These are phyloP conservation scores for Trichosporon sp. DNA, from an alignment of 1,284 basidiomycete species.

Conservation along the genomic window DNA sequence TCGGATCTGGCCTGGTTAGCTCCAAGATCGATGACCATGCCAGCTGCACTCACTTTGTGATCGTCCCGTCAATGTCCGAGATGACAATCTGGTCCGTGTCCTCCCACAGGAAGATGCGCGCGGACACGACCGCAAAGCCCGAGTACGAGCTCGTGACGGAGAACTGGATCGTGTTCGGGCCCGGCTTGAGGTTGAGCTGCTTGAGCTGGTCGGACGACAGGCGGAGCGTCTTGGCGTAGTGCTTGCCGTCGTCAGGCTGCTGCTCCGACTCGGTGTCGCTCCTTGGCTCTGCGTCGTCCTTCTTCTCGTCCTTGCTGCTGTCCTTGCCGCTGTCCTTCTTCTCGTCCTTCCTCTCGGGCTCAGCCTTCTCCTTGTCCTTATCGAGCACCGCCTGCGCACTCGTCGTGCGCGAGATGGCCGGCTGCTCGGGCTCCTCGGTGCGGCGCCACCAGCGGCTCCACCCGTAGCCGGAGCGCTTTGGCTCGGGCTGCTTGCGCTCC, in stretches of 20 bases:
- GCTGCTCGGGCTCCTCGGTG: slow-evolving; percentile 16
- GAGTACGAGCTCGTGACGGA: slow-evolving; percentile 78
- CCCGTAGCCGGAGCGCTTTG: slow-evolving; percentile 36
- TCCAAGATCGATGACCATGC: not conserved
- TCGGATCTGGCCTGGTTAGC: slow-evolving; percentile 66
- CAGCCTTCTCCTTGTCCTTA: not conserved
- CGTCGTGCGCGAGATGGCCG: not conserved
- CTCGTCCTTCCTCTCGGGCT: not conserved
- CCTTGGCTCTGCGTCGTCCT: not conserved
- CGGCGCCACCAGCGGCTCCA: slow-evolving; percentile 47
- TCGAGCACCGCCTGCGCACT: slow-evolving; percentile 6
- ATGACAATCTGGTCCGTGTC: slow-evolving; percentile 83
- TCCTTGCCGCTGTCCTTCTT: too few relatives aligned
- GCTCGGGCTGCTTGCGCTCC: slow-evolving; percentile 1
- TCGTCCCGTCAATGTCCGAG: slow-evolving; percentile 98
- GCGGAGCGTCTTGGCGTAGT: slow-evolving; percentile 88
- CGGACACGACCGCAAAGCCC: slow-evolving; percentile 78
- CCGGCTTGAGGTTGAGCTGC: slow-evolving; percentile 77
- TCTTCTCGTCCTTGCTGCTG: not conserved
- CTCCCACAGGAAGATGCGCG: slow-evolving; percentile 95
- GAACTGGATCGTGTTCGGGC: slow-evolving; percentile 89
- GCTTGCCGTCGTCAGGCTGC: slow-evolving; percentile 29
- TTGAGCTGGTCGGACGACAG: slow-evolving; percentile 84
- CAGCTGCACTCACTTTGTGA: slow-evolving; percentile 74
- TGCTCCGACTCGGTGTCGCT: slow-evolving; percentile 5